Conservation (phyloP, 2,329 filamentous ascomycete genomes). For the Onygena corvina region DNA sequence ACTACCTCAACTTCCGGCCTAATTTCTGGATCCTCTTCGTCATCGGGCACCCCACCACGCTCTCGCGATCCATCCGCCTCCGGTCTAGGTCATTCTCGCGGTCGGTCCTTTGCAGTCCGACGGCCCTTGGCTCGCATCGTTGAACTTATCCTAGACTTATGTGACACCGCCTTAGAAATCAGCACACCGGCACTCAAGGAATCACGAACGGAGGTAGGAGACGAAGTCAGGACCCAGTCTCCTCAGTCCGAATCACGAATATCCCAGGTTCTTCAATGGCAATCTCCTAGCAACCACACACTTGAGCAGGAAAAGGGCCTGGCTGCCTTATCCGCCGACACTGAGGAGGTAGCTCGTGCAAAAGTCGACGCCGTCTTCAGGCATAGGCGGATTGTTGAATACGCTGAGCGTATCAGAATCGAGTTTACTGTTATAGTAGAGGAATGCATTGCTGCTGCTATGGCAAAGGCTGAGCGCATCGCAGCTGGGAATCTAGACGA, state of each 20-base stretch:
- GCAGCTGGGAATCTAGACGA: constrained; percentile 75
- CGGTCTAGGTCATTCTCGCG: constrained; percentile 66
- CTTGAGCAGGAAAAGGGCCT: constrained; percentile 88
- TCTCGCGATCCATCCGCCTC: constrained; percentile 55
- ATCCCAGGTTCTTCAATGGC: constrained; percentile 90
- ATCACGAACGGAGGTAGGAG: constrained; percentile 47
- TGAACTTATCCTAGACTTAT: constrained; percentile 85
- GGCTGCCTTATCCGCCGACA: constrained; percentile 77
- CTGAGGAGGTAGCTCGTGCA: constrained; percentile 65
- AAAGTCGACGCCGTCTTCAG: constrained; percentile 91
- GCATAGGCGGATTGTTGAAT: constrained; percentile 86
- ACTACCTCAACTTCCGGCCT: constrained; percentile 61
- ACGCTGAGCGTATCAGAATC: constrained; percentile 85
- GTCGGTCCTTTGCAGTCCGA: constrained; percentile 79
- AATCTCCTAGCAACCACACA: constrained; percentile 81
- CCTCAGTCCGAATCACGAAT: constrained; percentile 93
- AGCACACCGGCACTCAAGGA: constrained; percentile 91
- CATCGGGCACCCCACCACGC: constrained; percentile 51
- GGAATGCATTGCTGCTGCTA: constrained; percentile 85
- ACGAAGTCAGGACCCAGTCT: constrained; percentile 82
- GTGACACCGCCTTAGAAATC: constrained; percentile 90
- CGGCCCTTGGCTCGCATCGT: constrained; percentile 86
- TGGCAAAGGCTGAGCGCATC: constrained; percentile 79
- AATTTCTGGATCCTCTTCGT: constrained; percentile 58
- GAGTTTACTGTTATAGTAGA: constrained; percentile 89